phyloP scores from a whole-genome alignment of 2,329 filamentous ascomycete species.

The Talaromyces piceae region DNA sequence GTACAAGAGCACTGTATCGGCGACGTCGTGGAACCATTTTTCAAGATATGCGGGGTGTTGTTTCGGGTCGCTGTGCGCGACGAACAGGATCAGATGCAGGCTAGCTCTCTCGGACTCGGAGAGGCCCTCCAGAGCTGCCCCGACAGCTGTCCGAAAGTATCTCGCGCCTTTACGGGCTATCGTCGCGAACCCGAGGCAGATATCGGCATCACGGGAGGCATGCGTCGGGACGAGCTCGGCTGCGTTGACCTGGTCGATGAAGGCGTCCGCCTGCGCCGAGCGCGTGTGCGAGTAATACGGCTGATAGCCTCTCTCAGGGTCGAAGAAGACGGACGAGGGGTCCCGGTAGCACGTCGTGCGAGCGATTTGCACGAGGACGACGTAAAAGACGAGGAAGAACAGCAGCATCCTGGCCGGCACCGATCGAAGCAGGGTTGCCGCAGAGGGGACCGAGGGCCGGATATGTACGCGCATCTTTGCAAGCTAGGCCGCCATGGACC shows the following conservation, averaged over 20 bases:
- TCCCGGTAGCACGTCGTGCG: slow-evolving; percentile 1
- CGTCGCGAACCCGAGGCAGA: slow-evolving; percentile 39
- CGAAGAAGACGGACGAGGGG: slow-evolving; percentile 4
- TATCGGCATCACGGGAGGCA: not conserved
- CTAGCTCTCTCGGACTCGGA: slow-evolving; percentile 33
- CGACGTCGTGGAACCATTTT: slow-evolving; percentile 33
- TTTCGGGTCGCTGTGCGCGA: slow-evolving; percentile 37
- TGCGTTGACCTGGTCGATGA: not conserved
- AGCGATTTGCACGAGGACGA: not conserved
- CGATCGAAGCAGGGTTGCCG: not conserved
- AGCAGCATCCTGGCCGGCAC: not conserved
- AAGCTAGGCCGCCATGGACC: not conserved
- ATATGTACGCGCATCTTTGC: not conserved
- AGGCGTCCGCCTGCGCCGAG: slow-evolving; percentile 2
- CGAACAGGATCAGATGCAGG: slow-evolving; percentile 38
- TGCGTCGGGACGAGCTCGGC: not conserved
- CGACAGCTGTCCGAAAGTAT: slow-evolving; percentile 38
- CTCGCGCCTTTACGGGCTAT: slow-evolving; percentile 32
- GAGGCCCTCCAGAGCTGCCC: slow-evolving; percentile 38
- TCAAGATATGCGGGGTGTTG: slow-evolving; percentile 35
- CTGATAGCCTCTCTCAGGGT: slow-evolving; percentile 3
- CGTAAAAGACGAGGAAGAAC: slow-evolving; percentile 1
- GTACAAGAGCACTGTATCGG: slow-evolving; percentile 38
- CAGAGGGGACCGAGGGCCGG: not conserved
- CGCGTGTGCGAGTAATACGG: slow-evolving; percentile 1